A percentile compares a stretch with the other conserved stretches of the same genome.
Conservation (phyloP, 108 stramenopile genomes). For the Chaetoceros muelleri region DNA sequence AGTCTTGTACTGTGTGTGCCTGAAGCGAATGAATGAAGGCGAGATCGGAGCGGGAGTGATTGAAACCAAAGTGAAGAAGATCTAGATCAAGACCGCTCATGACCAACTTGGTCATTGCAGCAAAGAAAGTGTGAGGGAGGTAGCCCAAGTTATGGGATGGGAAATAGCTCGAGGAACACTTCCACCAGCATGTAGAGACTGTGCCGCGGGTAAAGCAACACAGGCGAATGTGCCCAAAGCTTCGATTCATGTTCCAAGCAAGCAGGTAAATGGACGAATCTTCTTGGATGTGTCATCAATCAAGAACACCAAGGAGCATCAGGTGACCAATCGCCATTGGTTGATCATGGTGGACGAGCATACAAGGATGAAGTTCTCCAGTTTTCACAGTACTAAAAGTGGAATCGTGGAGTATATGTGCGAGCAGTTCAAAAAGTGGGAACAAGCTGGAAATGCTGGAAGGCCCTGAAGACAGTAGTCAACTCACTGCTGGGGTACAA, state of each 20-base stretch:
- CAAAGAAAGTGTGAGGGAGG: slow-evolving; percentile 5
- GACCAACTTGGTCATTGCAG: slow-evolving; percentile 11
- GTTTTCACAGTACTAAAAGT: slow-evolving; percentile 3
- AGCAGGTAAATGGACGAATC: slow-evolving; percentile 2
- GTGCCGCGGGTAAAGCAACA: slow-evolving; percentile 11
- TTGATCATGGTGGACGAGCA: slow-evolving; percentile 9
- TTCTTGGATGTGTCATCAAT: slow-evolving; percentile 10
- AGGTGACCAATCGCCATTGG: slow-evolving; percentile 2
- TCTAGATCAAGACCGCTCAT: no score
- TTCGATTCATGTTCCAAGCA: neutral
- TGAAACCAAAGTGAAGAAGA: no score
- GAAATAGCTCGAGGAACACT: slow-evolving; percentile 6
- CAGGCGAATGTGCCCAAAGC: slow-evolving; percentile 13
- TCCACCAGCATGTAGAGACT: slow-evolving; percentile 20
- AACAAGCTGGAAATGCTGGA: no score
- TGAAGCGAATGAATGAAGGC: no score
- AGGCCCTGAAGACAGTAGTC: no score
- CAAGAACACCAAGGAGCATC: neutral
- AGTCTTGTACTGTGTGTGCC: neutral
- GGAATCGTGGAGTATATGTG: slow-evolving; percentile 9
- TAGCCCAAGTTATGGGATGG: slow-evolving; percentile 16
- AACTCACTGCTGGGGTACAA: no score
- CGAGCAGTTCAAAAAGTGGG: slow-evolving; percentile 4
- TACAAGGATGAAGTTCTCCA: slow-evolving; percentile 7
- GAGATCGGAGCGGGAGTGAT: no score